Base-by-base conservation (phyloP, 2,329 filamentous ascomycete species). In the Myriosclerotinia scirpicola region DNA sequence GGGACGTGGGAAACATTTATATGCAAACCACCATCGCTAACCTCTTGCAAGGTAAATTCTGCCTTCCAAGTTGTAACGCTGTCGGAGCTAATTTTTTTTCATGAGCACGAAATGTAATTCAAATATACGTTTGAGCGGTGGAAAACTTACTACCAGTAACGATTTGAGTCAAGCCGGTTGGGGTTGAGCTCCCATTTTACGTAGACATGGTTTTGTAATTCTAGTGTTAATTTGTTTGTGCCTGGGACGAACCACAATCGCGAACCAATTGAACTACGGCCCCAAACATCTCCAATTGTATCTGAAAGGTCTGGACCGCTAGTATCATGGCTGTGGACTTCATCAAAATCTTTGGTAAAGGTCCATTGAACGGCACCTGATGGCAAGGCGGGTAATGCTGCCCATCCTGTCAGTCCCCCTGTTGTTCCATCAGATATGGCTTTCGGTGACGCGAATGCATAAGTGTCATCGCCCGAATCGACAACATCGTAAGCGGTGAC, bases 21-120 rank as follows among this genome's bases (percentile, higher is more conserved):
- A 48, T 48, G 46, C 46, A 48, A 48, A 48, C 46, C 46, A 48
- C 46, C 46, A 48, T 48, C 46, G 46, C 46, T 48, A 48, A 48
- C 46, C 9, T 48, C 46, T 11, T 48, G n/a, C 46, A 48, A 48
- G 46, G 46, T 48, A 48, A 48, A 48, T 48, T 48, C 46, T 48
- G 46, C 46, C 46, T 48, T 48, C 46, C 46, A 48, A 48, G 46
- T 48, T 48, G 46, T 48, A 48, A 48, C 20, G 46, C 46, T 48
- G 46, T 48, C 46, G 46, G 46, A 48, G 46, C 46, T 48, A 46
- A 46, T 46, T 46, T 17, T 17, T 46, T 46, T n/a, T 46, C 44
- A 46, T 46, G 17, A 46, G 44, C 44, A 46, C 44, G 44, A 17
- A 46, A 20, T 46, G 44, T 46, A 46, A 46, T 46, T 46, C 44